Conservation (phyloP, 768 basidiomycete genomes). For the Leccinellum luteum region DNA sequence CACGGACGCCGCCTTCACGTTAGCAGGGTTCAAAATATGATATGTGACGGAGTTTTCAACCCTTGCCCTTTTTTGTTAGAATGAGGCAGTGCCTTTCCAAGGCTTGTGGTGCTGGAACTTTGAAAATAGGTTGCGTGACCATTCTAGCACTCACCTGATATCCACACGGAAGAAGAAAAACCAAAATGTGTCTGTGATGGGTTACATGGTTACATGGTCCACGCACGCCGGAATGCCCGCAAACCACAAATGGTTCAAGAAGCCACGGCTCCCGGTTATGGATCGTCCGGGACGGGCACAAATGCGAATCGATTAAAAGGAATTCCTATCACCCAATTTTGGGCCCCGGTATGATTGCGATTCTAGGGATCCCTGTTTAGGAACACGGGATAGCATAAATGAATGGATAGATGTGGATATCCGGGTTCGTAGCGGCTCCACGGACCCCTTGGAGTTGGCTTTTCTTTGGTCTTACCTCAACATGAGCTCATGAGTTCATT, state of each 20-base stretch:
- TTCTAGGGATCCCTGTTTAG: background rate
- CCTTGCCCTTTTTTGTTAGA: background rate
- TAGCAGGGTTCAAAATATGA: background rate
- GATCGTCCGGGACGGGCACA: background rate
- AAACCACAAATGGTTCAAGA: background rate
- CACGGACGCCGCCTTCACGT: conserved; percentile 19
- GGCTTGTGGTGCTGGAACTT: background rate
- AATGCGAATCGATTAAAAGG: conserved; percentile 2
- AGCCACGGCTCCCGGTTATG: conserved; percentile 3
- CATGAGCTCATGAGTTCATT: background rate
- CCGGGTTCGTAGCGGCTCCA: conserved; percentile 13
- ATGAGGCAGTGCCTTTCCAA: background rate
- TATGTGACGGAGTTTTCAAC: background rate
- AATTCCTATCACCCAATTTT: background rate
- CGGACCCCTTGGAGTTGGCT: conserved; percentile 25
- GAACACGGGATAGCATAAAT: conserved; percentile 1
- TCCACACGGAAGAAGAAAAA: background rate
- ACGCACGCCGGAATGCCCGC: background rate
- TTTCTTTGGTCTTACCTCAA: background rate
- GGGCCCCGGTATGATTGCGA: background rate
- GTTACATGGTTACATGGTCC: background rate
- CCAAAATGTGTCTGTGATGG: background rate
- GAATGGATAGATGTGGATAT: background rate
- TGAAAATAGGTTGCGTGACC: conserved; percentile 1
- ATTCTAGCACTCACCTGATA: background rate